Evolutionary conservation across 2,329 filamentous ascomycete genomes (phyloP).

Genomic region (Chalaropsis ovoidea): DNA sequence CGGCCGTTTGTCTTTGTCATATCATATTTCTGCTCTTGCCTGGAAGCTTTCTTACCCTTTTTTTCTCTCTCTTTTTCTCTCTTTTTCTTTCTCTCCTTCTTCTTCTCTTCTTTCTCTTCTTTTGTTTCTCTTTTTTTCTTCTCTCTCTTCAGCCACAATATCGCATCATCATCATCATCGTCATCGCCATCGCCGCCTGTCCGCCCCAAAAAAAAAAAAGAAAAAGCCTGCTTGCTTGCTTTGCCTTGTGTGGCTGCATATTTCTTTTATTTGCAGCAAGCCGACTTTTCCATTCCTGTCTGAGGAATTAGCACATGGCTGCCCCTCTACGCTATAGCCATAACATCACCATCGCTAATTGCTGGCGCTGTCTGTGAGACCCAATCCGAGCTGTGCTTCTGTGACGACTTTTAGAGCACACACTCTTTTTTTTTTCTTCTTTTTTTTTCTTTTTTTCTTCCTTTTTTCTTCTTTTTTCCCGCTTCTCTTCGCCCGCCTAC

Average conservation of each 20-base stretch:
- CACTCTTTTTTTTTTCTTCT: background rate
- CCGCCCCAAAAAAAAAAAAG: constrained; percentile 6
- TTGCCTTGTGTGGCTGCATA: constrained; percentile 16
- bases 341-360: background rate
- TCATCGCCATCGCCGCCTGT: background rate
- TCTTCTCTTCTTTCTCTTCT: background rate
- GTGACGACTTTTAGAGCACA: background rate
- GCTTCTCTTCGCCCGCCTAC: background rate
- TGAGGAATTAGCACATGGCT: constrained; percentile 9
- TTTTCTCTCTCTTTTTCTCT: background rate
- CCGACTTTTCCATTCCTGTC: background rate
- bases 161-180: background rate
- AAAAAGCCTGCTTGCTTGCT: background rate
- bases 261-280: background rate
- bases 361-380: background rate
- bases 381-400: background rate
- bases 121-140: background rate
- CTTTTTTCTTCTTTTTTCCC: background rate
- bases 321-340: background rate
- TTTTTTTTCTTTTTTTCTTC: background rate
- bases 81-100: constrained; percentile 2
- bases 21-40: constrained; percentile 12
- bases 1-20: constrained; percentile 13
- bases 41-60: background rate
- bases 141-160: constrained; percentile 11